Percentiles rank a stretch among this genome's conserved stretches.
Conservation (phyloP, 768 basidiomycete genomes). For the Epithele typhae region DNA sequence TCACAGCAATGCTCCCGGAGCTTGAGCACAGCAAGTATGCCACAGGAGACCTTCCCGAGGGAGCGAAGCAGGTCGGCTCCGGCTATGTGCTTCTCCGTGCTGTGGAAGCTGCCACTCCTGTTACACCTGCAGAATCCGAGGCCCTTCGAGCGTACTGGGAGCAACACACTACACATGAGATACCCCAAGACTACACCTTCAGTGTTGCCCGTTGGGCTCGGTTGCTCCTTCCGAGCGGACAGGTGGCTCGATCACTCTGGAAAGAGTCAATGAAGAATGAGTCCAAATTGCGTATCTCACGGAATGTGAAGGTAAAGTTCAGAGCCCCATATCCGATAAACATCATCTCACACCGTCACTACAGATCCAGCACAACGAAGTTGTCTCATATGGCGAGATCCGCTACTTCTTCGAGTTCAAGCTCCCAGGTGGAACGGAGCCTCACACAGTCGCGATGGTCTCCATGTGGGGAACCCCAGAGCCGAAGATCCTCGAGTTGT, state of each 20-base stretch:
- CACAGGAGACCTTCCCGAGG: not conserved
- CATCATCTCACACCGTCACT: not conserved
- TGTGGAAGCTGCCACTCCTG: not conserved
- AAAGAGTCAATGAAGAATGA: conserved; percentile 4
- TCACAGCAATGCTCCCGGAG: conserved; percentile 3
- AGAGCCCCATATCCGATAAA: not conserved
- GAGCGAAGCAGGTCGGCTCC: conserved; percentile 16
- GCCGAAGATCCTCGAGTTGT: not conserved
- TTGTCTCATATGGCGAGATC: not conserved
- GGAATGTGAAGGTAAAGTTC: conserved; percentile 16
- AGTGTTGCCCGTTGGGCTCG: conserved; percentile 12
- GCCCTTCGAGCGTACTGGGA: conserved; percentile 1
- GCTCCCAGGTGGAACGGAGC: too few species aligned
- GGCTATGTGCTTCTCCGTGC: conserved; percentile 22
- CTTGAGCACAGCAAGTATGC: not conserved
- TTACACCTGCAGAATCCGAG: not conserved
- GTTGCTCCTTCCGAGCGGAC: conserved; percentile 15
- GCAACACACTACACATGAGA: not conserved
- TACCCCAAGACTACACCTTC: not conserved
- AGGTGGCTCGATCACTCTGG: conserved; percentile 15
- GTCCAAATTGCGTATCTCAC: too few species aligned
- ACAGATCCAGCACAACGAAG: not conserved
- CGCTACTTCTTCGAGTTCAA: not conserved
- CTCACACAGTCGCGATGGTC: not conserved
- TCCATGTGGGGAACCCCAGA: not conserved